Evolutionary conservation across 2,329 filamentous ascomycete genomes (phyloP).

Genomic region (Exophiala phaeomuriformis): DNA sequence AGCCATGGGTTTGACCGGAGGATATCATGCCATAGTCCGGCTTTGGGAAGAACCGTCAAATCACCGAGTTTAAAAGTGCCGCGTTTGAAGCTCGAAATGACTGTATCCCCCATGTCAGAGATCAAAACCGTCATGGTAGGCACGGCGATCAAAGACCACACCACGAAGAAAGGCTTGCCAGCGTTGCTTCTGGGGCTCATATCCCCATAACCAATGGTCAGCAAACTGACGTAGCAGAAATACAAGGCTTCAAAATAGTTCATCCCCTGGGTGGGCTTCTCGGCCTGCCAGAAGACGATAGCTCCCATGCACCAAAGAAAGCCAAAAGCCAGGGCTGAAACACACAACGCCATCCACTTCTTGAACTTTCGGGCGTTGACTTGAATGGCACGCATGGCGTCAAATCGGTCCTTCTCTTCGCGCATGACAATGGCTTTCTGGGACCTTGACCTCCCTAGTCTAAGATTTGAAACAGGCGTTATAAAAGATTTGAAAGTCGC

Average conservation of each 20-base stretch:
- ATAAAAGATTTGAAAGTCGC: constrained; percentile 15
- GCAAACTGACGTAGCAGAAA: constrained; percentile 73
- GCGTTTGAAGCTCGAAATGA: constrained; percentile 61
- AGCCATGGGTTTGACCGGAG: constrained; percentile 42
- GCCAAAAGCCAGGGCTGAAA: constrained; percentile 62
- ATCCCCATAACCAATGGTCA: constrained; percentile 86
- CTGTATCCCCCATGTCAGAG: constrained; percentile 73
- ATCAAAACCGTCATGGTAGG: constrained; percentile 85
- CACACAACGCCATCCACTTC: constrained; percentile 64
- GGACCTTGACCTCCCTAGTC: constrained; percentile 21
- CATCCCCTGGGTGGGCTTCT: constrained; percentile 50
- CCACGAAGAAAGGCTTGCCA: constrained; percentile 81
- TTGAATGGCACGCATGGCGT: constrained; percentile 77
- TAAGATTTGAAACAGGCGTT: constrained; percentile 4
- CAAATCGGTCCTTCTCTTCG: constrained; percentile 63
- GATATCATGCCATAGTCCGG: constrained; percentile 49
- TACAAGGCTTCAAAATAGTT: constrained; percentile 76
- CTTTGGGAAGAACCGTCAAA: constrained; percentile 58
- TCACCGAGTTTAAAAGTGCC: constrained; percentile 55
- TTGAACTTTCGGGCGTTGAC: constrained; percentile 55
- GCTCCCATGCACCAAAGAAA: constrained; percentile 76
- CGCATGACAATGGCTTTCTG: constrained; percentile 51
- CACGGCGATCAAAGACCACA: constrained; percentile 79
- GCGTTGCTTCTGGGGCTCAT: constrained; percentile 67
- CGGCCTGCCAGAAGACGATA: constrained; percentile 61